Percentiles rank a stretch among this genome's conserved stretches.
Conservation (phyloP, 257 asterid genomes). For the Paraleonurus japonicus region DNA sequence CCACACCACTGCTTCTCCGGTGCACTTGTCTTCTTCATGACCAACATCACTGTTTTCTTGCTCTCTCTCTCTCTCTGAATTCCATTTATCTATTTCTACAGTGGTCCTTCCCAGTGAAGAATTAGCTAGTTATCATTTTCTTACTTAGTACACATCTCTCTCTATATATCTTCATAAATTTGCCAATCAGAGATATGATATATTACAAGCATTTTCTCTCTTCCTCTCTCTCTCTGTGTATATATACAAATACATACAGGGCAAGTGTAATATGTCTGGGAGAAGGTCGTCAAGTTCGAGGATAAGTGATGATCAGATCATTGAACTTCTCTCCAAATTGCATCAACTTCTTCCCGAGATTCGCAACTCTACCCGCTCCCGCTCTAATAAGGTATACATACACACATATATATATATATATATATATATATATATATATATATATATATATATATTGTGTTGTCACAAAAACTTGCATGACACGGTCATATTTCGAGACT, state of each 20-base stretch:
- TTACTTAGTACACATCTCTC: not conserved
- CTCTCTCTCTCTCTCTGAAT: not conserved
- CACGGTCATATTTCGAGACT: too few relatives aligned
- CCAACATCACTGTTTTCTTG: conserved; percentile 39
- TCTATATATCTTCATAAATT: not conserved
- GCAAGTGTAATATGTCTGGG: conserved; percentile 29
- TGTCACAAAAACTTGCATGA: too few relatives aligned
- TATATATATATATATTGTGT: too few relatives aligned
- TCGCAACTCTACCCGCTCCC: conserved; percentile 26
- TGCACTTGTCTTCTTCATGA: conserved; percentile 44
- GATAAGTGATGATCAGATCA: conserved; percentile 53
- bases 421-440: too few relatives aligned
- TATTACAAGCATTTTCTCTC: not conserved
- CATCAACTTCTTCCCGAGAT: conserved; percentile 56
- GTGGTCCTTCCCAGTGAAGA: not conserved
- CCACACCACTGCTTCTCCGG: conserved; percentile 27
- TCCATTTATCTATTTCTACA: not conserved
- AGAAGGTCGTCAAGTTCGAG: conserved; percentile 42
- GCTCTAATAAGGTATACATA: conserved; percentile 45
- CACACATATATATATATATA: too few relatives aligned
- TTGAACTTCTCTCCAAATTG: conserved; percentile 49
- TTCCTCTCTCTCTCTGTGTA: not conserved
- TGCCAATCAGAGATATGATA: not conserved
- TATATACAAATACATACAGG: too few relatives aligned
- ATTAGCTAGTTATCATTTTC: conserved; percentile 4